phyloP scores from a whole-genome alignment of 768 basidiomycete species.

The Heimioporus sp. region DNA sequence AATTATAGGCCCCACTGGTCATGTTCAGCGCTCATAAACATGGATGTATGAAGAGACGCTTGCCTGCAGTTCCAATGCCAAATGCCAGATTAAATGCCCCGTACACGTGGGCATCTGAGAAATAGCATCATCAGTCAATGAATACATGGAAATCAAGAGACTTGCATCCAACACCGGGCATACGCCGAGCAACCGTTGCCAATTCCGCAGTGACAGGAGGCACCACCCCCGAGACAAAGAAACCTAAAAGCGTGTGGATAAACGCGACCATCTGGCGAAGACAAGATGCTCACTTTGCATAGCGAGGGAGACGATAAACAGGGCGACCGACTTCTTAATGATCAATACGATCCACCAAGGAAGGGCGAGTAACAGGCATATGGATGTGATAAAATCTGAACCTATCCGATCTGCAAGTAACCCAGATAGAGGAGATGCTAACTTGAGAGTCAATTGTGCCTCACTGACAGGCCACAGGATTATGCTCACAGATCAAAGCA shows the following conservation, averaged over 20 bases:
- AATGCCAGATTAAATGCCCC: slow-evolving; percentile 73
- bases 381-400: slow-evolving; percentile 50
- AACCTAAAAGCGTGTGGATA: slow-evolving; percentile 37
- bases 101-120: slow-evolving; percentile 68
- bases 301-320: slow-evolving; percentile 40
- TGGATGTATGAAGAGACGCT: slow-evolving; percentile 17
- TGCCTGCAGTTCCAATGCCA: slow-evolving; percentile 61
- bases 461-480: background rate
- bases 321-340: slow-evolving; percentile 49
- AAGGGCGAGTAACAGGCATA: slow-evolving; percentile 48
- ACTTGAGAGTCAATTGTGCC: background rate
- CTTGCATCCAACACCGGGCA: slow-evolving; percentile 70
- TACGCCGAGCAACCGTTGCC: slow-evolving; percentile 52
- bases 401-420: slow-evolving; percentile 56
- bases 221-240: slow-evolving; percentile 58
- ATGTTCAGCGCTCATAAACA: slow-evolving; percentile 1
- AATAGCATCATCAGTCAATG: background rate
- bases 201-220: slow-evolving; percentile 67
- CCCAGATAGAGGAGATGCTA: slow-evolving; percentile 62
- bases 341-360: slow-evolving; percentile 65
- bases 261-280: background rate
- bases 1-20: slow-evolving; percentile 63
- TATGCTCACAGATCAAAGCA: slow-evolving; percentile 55
- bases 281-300: slow-evolving; percentile 47
- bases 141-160: slow-evolving; percentile 1